These are phyloP conservation scores for Vitis cinerea DNA, from an alignment of 164 flowering plant species.

Conservation along the genomic window DNA sequence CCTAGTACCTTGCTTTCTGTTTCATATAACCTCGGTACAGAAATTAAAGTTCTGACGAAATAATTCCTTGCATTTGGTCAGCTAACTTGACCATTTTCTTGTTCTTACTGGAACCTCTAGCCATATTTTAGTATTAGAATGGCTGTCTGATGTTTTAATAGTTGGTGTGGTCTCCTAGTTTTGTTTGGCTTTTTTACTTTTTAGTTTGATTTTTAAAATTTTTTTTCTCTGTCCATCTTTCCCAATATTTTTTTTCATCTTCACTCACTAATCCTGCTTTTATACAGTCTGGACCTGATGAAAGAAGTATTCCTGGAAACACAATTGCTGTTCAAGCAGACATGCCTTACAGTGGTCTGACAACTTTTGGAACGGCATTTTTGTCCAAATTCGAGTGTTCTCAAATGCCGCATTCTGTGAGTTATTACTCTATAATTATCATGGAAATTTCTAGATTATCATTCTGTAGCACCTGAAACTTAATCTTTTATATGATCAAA, in stretches of 20 bases:
- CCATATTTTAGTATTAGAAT: neutral
- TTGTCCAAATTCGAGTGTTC: conserved; percentile 98
- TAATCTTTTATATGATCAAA: conserved; percentile 22
- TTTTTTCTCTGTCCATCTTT: neutral
- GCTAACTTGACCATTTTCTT: neutral
- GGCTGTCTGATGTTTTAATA: neutral
- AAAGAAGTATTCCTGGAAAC: conserved; percentile 92
- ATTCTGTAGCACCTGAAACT: conserved; percentile 3
- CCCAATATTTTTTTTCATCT: neutral
- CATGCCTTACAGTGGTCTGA: conserved; percentile 94
- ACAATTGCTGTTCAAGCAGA: conserved; percentile 98
- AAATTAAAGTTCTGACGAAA: neutral
- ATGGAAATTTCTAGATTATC: neutral
- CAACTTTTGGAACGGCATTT: conserved; percentile 89
- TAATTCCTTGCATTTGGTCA: neutral
- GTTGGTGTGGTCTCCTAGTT: neutral
- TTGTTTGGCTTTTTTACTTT: neutral
- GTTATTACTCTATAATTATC: conserved; percentile 22
- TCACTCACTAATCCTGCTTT: neutral
- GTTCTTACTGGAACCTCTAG: neutral
- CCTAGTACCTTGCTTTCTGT: neutral
- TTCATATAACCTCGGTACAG: neutral
- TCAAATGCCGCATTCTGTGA: conserved; percentile 96
- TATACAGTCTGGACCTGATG: conserved; percentile 87
- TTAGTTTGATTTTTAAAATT: neutral